phyloP scores from a whole-genome alignment of 1,284 basidiomycete genomes.

The Irpex sp. region DNA sequence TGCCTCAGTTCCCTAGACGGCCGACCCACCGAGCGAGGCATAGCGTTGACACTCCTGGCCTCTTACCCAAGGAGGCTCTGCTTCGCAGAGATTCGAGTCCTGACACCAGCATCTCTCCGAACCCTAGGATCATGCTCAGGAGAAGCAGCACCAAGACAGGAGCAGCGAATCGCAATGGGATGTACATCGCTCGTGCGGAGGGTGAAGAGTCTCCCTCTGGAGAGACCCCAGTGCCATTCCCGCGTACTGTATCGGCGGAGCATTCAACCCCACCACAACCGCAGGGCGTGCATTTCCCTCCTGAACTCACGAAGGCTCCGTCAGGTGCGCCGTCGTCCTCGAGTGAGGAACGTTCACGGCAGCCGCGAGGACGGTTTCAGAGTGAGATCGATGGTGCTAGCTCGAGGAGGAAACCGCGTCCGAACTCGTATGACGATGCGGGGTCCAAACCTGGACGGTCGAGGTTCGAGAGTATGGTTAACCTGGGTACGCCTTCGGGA shows the following conservation, averaged over 20 bases:
- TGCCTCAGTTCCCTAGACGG: conserved; percentile 46
- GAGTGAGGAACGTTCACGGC: conserved; percentile 40
- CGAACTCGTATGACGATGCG: conserved; percentile 68
- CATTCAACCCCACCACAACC: conserved; percentile 36
- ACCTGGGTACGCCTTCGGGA: conserved; percentile 48
- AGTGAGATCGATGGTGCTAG: conserved; percentile 61
- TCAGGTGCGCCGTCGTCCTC: conserved; percentile 6
- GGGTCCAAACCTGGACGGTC: conserved; percentile 47
- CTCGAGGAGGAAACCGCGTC: conserved; percentile 49
- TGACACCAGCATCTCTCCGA: conserved; percentile 33
- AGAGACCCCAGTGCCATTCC: conserved; percentile 55
- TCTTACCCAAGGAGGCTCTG: conserved; percentile 56
- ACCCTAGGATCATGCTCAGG: conserved; percentile 47
- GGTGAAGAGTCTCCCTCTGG: conserved; percentile 23
- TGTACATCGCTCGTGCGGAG: conserved; percentile 37
- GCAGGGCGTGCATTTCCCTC: conserved; percentile 31
- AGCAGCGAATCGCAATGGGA: conserved; percentile 39
- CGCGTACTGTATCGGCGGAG: conserved; percentile 50
- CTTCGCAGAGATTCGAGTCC: conserved; percentile 55
- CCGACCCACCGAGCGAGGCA: conserved; percentile 63
- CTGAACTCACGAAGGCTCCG: conserved; percentile 18
- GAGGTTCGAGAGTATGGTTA: conserved; percentile 68
- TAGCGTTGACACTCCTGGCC: conserved; percentile 41
- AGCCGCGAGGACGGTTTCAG: conserved; percentile 60
- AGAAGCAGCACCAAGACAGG: conserved; percentile 53